These are phyloP conservation scores for Scenedesmus sp. DNA, from an alignment of 163 green algal species.

Conservation along the genomic window DNA sequence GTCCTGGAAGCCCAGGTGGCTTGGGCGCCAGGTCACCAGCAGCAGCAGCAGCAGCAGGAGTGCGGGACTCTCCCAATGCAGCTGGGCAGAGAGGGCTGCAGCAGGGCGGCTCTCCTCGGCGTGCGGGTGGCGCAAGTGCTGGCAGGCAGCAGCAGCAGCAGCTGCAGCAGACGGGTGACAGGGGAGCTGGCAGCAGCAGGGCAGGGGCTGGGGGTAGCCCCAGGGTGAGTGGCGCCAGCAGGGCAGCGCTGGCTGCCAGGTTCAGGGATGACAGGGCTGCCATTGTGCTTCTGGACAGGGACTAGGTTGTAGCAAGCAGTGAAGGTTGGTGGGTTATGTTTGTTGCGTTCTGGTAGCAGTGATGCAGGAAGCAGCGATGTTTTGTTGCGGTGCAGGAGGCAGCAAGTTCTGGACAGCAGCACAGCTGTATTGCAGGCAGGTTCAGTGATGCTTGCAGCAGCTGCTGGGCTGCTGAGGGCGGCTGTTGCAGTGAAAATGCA, in stretches of 20 bases:
- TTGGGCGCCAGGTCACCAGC: neutral
- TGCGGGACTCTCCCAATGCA: neutral
- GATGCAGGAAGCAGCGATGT: neutral
- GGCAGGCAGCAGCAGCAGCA: neutral
- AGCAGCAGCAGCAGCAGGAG: neutral
- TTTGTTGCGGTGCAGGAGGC: neutral
- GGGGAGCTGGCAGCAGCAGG: neutral
- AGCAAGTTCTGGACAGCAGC: too few relatives aligned
- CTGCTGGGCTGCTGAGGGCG: too few relatives aligned
- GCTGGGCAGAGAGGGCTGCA: neutral
- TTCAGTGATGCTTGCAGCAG: too few relatives aligned
- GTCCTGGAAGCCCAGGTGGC: neutral
- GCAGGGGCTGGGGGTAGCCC: neutral
- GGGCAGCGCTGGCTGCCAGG: neutral
- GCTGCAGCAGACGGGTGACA: too few relatives aligned
- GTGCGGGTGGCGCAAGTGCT: neutral
- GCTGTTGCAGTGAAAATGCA: neutral
- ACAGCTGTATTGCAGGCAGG: neutral
- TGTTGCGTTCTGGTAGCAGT: neutral
- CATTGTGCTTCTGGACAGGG: slow-evolving; percentile 21
- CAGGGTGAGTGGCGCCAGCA: neutral
- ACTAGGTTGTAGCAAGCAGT: neutral
- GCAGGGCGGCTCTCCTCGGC: neutral
- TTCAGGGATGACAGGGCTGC: slow-evolving; percentile 35
- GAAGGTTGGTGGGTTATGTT: neutral